Evolutionary conservation across 805 yeast species (phyloP).

Genomic region (Suhomyces sp.): DNA sequence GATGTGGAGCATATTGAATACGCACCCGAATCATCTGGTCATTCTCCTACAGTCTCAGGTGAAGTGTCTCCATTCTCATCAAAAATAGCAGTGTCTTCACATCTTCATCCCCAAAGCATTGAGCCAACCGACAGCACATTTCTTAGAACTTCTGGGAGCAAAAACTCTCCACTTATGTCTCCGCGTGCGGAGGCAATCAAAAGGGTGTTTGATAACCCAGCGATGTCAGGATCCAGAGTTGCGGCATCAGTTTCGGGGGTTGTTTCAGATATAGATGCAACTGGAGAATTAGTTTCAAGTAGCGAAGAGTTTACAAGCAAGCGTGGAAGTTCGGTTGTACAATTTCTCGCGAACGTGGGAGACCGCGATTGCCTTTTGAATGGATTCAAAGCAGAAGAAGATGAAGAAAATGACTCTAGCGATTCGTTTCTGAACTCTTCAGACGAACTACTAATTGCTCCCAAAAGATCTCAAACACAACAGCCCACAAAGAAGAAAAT

Average conservation of each 20-base stretch:
- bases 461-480: not conserved
- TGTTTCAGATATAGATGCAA: constrained; percentile 10
- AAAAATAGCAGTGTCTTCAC: not conserved
- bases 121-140: not conserved
- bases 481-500: constrained; percentile 12
- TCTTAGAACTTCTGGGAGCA: not conserved
- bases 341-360: constrained; percentile 32
- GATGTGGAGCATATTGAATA: constrained; percentile 8
- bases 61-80: not conserved
- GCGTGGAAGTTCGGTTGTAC: constrained; percentile 13
- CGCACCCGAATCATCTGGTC: not conserved
- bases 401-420: constrained; percentile 4
- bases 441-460: constrained; percentile 8
- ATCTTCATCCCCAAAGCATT: not conserved
- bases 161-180: constrained; percentile 17
- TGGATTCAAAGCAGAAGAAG: constrained; percentile 4
- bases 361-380: constrained; percentile 14
- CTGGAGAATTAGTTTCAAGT: constrained; percentile 6
- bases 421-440: constrained; percentile 10
- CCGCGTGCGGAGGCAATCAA: constrained; percentile 41
- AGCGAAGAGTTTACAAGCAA: constrained; percentile 3
- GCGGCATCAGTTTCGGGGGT: constrained; percentile 10
- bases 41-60: not conserved
- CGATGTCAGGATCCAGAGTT: constrained; percentile 26
- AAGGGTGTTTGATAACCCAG: constrained; percentile 43